Evolutionary conservation across 495 filamentous ascomycete species (phyloP).

Genomic region (Filosporella fistucella): DNA sequence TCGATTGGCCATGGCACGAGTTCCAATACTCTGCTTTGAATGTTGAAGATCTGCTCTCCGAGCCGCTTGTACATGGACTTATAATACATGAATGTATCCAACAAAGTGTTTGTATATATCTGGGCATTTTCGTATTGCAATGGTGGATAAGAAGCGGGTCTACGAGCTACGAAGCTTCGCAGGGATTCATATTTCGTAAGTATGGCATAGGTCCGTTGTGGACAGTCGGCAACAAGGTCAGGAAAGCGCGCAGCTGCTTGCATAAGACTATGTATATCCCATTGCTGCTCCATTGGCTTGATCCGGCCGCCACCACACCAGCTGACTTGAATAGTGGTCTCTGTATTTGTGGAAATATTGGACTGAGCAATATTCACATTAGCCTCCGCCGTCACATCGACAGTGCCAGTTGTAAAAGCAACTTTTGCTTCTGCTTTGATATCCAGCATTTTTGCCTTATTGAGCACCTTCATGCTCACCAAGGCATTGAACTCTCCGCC

Average conservation of each 20-base stretch:
- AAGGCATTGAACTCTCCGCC: slow-evolving; percentile 22
- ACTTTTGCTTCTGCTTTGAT: slow-evolving; percentile 12
- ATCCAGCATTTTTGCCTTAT: slow-evolving; percentile 13
- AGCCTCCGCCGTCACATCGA: slow-evolving; percentile 4
- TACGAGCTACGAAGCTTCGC: slow-evolving; percentile 1
- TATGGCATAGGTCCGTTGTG: slow-evolving; percentile 23
- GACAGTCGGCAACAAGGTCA: slow-evolving; percentile 13
- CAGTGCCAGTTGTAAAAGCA: slow-evolving; percentile 1
- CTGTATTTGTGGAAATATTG: slow-evolving; percentile 14
- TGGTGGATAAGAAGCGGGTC: slow-evolving; percentile 4
- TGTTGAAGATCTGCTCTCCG: background rate
- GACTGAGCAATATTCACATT: background rate
- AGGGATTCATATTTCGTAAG: slow-evolving; percentile 25
- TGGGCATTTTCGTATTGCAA: slow-evolving; percentile 15
- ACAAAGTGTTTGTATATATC: slow-evolving; percentile 16
- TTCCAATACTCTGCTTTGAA: background rate
- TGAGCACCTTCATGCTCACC: slow-evolving; percentile 18
- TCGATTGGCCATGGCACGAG: background rate
- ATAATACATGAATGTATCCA: slow-evolving; percentile 18
- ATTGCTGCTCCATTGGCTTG: slow-evolving; percentile 14
- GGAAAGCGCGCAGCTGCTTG: slow-evolving; percentile 15
- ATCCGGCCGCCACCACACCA: slow-evolving; percentile 24
- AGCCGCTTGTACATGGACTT: slow-evolving; percentile 7
- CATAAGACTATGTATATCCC: slow-evolving; percentile 20
- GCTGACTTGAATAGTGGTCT: slow-evolving; percentile 22